Percentiles rank a stretch among this genome's conserved stretches.
phyloP scores from a whole-genome alignment of 345 rosid species.

The Populus ilicifolia region DNA sequence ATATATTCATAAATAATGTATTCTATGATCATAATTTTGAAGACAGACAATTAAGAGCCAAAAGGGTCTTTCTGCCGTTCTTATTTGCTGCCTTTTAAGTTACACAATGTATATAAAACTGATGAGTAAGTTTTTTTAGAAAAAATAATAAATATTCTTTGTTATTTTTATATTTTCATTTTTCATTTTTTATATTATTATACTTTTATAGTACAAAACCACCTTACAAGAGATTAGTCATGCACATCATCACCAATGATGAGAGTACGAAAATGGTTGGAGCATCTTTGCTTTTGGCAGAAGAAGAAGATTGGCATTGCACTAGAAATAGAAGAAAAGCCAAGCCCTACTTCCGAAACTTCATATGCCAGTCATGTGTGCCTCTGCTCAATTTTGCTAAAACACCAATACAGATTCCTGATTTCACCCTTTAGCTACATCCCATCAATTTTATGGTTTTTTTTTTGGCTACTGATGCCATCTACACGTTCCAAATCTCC shows the following conservation, averaged over 20 bases:
- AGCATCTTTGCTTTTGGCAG: neutral
- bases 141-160: no score
- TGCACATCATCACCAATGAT: constrained; percentile 4
- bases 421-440: neutral
- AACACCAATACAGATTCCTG: neutral
- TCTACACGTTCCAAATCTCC: neutral
- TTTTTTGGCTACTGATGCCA: neutral
- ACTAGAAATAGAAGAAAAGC: neutral
- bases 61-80: no score
- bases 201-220: neutral
- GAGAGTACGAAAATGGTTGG: constrained; percentile 4
- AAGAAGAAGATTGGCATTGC: neutral
- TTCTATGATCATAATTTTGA: no score
- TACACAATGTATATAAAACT: no score
- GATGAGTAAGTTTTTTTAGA: no score
- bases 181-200: no score
- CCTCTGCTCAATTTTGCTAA: neutral
- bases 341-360: neutral
- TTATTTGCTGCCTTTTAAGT: no score
- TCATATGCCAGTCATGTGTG: neutral
- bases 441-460: neutral
- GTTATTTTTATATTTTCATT: no score
- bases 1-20: no score
- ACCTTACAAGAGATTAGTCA: neutral
- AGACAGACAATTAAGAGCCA: no score